phyloP scores from a whole-genome alignment of 2,329 filamentous ascomycete species.

The Penicillium psychrosexuale region DNA sequence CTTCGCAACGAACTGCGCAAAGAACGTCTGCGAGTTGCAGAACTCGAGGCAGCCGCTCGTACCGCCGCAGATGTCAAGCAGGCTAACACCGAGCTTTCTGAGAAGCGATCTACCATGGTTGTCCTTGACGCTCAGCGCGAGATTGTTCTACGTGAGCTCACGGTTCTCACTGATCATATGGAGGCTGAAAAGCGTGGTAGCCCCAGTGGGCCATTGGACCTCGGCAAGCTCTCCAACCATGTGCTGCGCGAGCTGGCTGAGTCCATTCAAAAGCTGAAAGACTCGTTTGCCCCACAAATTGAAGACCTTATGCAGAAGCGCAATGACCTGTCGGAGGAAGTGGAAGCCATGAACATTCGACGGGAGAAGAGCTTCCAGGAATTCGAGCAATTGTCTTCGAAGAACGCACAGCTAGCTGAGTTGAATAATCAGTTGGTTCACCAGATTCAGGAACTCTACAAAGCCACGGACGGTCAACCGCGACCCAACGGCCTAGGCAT shows the following conservation, averaged over 20 bases:
- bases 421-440: slow-evolving; percentile 95
- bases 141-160: slow-evolving; percentile 88
- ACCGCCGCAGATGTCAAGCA: slow-evolving; percentile 63
- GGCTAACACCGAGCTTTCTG: slow-evolving; percentile 80
- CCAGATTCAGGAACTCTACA: slow-evolving; percentile 90
- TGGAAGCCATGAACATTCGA: slow-evolving; percentile 74
- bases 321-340: slow-evolving; percentile 80
- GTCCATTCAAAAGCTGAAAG: slow-evolving; percentile 68
- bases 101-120: slow-evolving; percentile 94
- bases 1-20: slow-evolving; percentile 70
- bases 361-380: slow-evolving; percentile 92
- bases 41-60: slow-evolving; percentile 63
- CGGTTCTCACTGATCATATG: slow-evolving; percentile 83
- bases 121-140: slow-evolving; percentile 91
- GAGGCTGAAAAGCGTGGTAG: slow-evolving; percentile 80
- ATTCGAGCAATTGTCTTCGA: slow-evolving; percentile 89
- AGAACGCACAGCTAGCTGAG: slow-evolving; percentile 90
- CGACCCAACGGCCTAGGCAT: slow-evolving; percentile 59
- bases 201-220: slow-evolving; percentile 72
- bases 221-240: slow-evolving; percentile 64
- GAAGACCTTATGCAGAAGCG: slow-evolving; percentile 88
- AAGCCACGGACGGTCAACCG: slow-evolving; percentile 55
- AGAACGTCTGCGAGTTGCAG: slow-evolving; percentile 80
- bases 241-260: slow-evolving; percentile 62
- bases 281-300: slow-evolving; percentile 70